phyloP scores from a whole-genome alignment of 306 rosid genomes.

The Bauhinia variegata region DNA sequence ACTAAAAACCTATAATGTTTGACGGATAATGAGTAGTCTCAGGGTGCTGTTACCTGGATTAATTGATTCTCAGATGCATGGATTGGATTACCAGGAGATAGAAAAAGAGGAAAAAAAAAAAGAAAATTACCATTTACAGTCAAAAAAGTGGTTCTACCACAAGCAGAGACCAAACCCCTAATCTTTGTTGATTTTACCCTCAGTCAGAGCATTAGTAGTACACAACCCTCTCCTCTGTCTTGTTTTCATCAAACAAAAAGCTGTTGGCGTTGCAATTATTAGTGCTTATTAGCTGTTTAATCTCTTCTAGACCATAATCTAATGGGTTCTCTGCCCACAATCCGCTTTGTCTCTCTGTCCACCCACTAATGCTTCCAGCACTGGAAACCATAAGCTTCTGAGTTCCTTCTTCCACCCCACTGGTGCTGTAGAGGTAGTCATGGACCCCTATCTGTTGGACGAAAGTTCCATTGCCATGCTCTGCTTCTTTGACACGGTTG shows the following conservation, averaged over 20 bases:
- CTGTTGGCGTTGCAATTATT: conserved; percentile 50
- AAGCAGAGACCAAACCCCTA: conserved; percentile 11
- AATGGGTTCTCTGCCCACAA: conserved; percentile 56
- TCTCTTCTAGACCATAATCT: conserved; percentile 70
- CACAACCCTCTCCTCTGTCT: conserved; percentile 58
- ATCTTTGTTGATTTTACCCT: conserved; percentile 47
- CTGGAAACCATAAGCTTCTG: conserved; percentile 44
- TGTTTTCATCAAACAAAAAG: conserved; percentile 67
- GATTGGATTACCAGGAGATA: too few species aligned
- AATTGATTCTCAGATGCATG: neutral
- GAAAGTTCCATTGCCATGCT: conserved; percentile 21
- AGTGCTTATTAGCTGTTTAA: conserved; percentile 64
- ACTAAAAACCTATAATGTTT: conserved; percentile 10
- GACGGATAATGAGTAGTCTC: neutral
- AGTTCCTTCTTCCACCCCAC: conserved; percentile 47
- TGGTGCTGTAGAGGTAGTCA: conserved; percentile 34
- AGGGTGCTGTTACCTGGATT: neutral
- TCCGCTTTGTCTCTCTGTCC: conserved; percentile 39
- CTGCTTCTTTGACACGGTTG: conserved; percentile 35
- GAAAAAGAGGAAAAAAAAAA: too few species aligned
- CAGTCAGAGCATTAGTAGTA: conserved; percentile 60
- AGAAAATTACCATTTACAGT: too few species aligned
- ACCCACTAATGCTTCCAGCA: conserved; percentile 27
- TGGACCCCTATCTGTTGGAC: conserved; percentile 34
- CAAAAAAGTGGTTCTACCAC: too few species aligned